These are phyloP conservation scores for Immersiella caudata DNA, from an alignment of 495 filamentous ascomycete genomes.

Conservation along the genomic window DNA sequence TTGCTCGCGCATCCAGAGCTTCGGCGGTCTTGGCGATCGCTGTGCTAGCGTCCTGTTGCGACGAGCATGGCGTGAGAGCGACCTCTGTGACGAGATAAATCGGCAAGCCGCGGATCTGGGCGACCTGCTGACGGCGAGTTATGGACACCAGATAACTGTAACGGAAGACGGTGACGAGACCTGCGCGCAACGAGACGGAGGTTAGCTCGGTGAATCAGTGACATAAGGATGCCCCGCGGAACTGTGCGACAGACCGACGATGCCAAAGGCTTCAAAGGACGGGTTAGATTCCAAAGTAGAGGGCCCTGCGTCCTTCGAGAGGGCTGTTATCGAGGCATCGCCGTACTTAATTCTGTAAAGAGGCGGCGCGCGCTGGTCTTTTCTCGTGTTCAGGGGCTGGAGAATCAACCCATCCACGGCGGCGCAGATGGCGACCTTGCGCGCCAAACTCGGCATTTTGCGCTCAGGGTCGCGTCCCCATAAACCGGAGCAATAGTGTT, in stretches of 20 bases:
- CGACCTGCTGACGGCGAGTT: slow-evolving; percentile 82
- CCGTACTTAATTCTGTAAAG: slow-evolving; percentile 75
- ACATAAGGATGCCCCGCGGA: neutral
- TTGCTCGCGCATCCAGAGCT: slow-evolving; percentile 43
- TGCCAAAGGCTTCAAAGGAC: slow-evolving; percentile 76
- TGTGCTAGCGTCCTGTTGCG: slow-evolving; percentile 68
- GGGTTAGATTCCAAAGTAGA: slow-evolving; percentile 41
- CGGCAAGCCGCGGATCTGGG: slow-evolving; percentile 76
- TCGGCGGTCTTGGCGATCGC: slow-evolving; percentile 68
- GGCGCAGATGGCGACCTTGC: slow-evolving; percentile 80
- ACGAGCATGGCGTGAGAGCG: slow-evolving; percentile 82
- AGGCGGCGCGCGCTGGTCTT: slow-evolving; percentile 48
- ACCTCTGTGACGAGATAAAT: slow-evolving; percentile 86
- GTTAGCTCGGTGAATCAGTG: slow-evolving; percentile 1
- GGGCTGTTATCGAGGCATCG: slow-evolving; percentile 54
- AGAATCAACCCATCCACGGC: slow-evolving; percentile 85
- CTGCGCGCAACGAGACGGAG: slow-evolving; percentile 42
- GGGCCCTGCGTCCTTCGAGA: slow-evolving; percentile 38
- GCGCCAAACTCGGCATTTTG: slow-evolving; percentile 71
- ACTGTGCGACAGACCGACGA: slow-evolving; percentile 65
- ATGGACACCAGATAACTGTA: slow-evolving; percentile 82
- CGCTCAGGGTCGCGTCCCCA: neutral
- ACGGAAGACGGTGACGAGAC: slow-evolving; percentile 70
- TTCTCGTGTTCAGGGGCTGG: slow-evolving; percentile 63
- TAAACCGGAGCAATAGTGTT: neutral